phyloP scores from a whole-genome alignment of 2,329 filamentous ascomycete species.

The Aspergillus fructus region DNA sequence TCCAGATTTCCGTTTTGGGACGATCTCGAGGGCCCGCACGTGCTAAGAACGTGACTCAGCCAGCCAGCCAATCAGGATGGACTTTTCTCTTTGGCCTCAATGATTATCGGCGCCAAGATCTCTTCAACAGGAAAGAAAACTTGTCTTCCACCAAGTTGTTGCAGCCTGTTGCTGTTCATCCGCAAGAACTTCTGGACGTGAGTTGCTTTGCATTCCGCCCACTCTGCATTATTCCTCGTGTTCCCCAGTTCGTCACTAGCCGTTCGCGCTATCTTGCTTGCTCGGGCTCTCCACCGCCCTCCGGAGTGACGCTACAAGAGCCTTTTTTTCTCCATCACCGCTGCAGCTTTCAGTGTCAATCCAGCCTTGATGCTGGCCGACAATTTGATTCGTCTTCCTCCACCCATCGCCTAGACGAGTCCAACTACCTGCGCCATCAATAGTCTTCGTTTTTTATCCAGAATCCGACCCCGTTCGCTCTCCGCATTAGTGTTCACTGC shows the following conservation, averaged over 20 bases:
- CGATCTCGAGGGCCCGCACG: slow-evolving; percentile 1
- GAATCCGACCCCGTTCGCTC: slow-evolving; percentile 1
- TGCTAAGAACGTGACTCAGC: slow-evolving; percentile 21
- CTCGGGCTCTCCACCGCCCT: slow-evolving; percentile 2
- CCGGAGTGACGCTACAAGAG: slow-evolving; percentile 5
- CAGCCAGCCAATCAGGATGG: slow-evolving; percentile 18
- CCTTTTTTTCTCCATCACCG: slow-evolving; percentile 4
- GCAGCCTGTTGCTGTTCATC: slow-evolving; percentile 3
- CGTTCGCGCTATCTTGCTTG: not conserved
- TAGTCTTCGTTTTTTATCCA: not conserved
- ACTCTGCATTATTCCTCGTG: not conserved
- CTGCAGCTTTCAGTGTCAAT: slow-evolving; percentile 2
- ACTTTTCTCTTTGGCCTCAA: slow-evolving; percentile 23
- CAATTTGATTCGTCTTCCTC: slow-evolving; percentile 8
- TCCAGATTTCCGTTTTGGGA: not conserved
- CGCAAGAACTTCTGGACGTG: not conserved
- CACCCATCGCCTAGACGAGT: not conserved
- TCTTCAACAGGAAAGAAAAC: slow-evolving; percentile 17
- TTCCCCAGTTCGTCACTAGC: not conserved
- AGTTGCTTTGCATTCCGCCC: not conserved
- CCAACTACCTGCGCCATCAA: not conserved
- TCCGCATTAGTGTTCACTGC: slow-evolving; percentile 12
- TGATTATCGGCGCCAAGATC: slow-evolving; percentile 21
- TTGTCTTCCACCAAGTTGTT: slow-evolving; percentile 9
- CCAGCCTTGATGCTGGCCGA: slow-evolving; percentile 3